Evolutionary conservation across 2,329 filamentous ascomycete genomes (phyloP).

Genomic region (Colletotrichum horii): DNA sequence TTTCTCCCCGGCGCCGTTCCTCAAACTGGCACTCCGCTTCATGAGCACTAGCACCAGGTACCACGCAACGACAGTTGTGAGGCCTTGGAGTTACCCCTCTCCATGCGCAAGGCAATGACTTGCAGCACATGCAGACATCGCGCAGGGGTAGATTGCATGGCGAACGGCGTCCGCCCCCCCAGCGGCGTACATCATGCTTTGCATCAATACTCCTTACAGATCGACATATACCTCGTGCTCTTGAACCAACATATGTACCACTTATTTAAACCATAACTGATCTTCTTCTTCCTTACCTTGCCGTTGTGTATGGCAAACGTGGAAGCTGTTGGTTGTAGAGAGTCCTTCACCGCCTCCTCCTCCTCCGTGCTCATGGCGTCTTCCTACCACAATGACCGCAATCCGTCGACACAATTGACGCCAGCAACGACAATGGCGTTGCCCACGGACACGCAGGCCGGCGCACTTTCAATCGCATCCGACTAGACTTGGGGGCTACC

Average conservation of each 20-base stretch:
- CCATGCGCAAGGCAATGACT: conserved; percentile 9
- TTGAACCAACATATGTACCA: not conserved
- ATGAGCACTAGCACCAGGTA: too few species aligned
- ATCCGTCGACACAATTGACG: not conserved
- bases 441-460: not conserved
- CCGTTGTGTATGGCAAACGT: not conserved
- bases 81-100: not conserved
- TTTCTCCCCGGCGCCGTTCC: too few species aligned
- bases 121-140: not conserved
- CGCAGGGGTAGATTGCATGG: not conserved
- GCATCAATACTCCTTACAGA: not conserved
- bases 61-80: not conserved
- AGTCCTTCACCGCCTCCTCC: not conserved
- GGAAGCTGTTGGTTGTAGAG: not conserved
- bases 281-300: not conserved
- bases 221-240: not conserved
- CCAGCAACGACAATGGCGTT: not conserved
- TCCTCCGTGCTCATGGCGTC: not conserved
- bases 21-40: too few species aligned
- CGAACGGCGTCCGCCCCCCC: not conserved
- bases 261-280: too few species aligned
- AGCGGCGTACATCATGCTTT: not conserved
- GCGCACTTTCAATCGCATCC: not conserved
- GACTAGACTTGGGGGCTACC: not conserved
- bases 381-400: not conserved